Conservation (phyloP, 2,329 filamentous ascomycete genomes). For the Aureobasidium subglaciale region DNA sequence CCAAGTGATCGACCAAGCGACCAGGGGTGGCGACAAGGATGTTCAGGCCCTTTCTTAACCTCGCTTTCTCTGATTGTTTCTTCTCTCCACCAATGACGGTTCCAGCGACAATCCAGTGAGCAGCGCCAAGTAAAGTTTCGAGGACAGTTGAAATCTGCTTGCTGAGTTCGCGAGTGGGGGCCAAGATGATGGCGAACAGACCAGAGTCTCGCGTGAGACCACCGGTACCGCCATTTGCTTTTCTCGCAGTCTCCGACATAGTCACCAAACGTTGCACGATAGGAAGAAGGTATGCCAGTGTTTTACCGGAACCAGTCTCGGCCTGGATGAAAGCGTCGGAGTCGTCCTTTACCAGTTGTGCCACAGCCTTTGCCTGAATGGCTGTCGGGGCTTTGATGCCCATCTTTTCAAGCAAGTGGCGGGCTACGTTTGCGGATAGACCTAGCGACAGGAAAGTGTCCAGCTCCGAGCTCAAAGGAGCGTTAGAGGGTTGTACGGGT, state of each 20-base stretch:
- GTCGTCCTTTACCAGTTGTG: conserved; percentile 70
- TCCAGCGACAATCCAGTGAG: conserved; percentile 89
- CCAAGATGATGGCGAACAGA: conserved; percentile 86
- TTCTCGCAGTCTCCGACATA: conserved; percentile 51
- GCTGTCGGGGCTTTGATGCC: conserved; percentile 84
- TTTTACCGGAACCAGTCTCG: conserved; percentile 96
- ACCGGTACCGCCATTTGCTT: conserved; percentile 33
- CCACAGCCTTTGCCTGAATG: conserved; percentile 85
- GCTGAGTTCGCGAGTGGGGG: conserved; percentile 86
- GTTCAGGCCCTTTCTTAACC: conserved; percentile 87
- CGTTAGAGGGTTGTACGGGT: conserved; percentile 74
- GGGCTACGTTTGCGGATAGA: conserved; percentile 69
- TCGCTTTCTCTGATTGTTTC: conserved; percentile 81
- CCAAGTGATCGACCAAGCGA: conserved; percentile 80
- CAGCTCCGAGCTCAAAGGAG: conserved; percentile 74
- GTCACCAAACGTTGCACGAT: conserved; percentile 82
- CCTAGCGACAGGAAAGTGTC: conserved; percentile 83
- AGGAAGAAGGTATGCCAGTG: conserved; percentile 87
- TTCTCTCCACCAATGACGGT: conserved; percentile 69
- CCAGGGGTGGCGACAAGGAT: conserved; percentile 94
- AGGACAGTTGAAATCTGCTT: conserved; percentile 88
- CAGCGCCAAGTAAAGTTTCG: conserved; percentile 77
- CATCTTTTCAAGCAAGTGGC: conserved; percentile 78
- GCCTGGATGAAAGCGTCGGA: conserved; percentile 94
- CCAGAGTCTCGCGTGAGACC: conserved; percentile 75